phyloP scores from a whole-genome alignment of 2,329 filamentous ascomycete species.

The Microascus cirrosus region DNA sequence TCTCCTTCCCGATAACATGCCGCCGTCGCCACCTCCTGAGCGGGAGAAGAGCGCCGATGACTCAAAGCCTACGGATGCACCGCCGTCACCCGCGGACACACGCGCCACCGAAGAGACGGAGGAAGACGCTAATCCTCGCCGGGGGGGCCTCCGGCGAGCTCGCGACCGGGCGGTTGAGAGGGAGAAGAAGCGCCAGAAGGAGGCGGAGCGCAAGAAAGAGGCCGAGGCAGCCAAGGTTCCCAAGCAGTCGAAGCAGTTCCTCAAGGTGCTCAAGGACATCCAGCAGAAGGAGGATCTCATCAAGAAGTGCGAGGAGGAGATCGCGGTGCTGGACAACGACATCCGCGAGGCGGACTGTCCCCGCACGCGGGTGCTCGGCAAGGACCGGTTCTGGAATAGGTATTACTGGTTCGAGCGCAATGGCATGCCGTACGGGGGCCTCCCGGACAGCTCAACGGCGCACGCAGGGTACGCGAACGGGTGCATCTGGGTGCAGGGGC shows the following conservation, averaged over 20 bases:
- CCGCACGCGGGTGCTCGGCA: slow-evolving; percentile 77
- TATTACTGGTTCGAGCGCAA: slow-evolving; percentile 99
- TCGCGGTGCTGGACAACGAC: slow-evolving; percentile 79
- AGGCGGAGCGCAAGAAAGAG: slow-evolving; percentile 59
- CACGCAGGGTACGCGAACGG: slow-evolving; percentile 85
- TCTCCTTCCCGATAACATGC: slow-evolving; percentile 60
- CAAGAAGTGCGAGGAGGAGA: slow-evolving; percentile 72
- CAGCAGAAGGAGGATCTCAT: slow-evolving; percentile 76
- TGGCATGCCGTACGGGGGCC: slow-evolving; percentile 87
- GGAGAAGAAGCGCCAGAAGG: slow-evolving; percentile 66
- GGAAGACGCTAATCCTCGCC: slow-evolving; percentile 39
- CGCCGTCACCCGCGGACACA: slow-evolving; percentile 43
- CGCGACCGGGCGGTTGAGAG: slow-evolving; percentile 41
- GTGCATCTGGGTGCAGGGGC: slow-evolving; percentile 92
- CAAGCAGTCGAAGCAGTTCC: slow-evolving; percentile 78
- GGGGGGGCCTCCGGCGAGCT: slow-evolving; percentile 3
- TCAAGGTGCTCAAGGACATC: slow-evolving; percentile 79
- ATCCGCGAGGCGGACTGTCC: slow-evolving; percentile 89
- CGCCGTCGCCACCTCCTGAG: slow-evolving; percentile 47
- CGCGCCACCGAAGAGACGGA: slow-evolving; percentile 50
- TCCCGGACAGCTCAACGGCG: slow-evolving; percentile 81
- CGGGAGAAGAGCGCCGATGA: slow-evolving; percentile 38
- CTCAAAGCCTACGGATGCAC: slow-evolving; percentile 46
- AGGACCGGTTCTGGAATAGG: slow-evolving; percentile 94
- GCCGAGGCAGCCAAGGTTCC: slow-evolving; percentile 55